phyloP scores from a whole-genome alignment of 2,329 filamentous ascomycete genomes.

The Triangularia verruculosa region DNA sequence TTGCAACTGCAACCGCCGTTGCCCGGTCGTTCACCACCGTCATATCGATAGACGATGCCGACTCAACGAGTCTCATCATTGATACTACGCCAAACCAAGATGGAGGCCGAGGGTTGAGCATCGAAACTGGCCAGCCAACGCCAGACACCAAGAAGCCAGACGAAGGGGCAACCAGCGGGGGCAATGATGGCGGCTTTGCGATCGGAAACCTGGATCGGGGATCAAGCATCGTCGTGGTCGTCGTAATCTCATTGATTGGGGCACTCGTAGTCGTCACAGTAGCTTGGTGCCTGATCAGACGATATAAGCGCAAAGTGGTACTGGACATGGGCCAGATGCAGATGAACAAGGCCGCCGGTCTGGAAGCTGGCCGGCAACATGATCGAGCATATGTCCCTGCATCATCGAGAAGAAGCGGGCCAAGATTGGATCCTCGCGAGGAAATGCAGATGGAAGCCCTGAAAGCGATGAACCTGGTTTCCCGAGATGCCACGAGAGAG shows the following conservation, averaged over 20 bases:
- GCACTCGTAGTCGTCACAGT: conserved; percentile 16
- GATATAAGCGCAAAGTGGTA: conserved; percentile 12
- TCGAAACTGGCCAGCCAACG: not conserved
- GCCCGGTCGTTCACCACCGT: not conserved
- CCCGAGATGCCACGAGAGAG: not conserved
- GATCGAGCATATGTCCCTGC: not conserved
- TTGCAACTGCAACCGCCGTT: conserved; percentile 2
- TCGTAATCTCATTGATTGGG: conserved; percentile 21
- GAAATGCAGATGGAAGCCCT: not conserved
- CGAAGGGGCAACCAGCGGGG: not conserved
- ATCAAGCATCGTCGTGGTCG: conserved; percentile 22
- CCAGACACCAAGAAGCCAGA: conserved; percentile 5
- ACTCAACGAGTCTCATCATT: not conserved
- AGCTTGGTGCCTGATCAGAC: conserved; percentile 19
- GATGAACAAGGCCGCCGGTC: not conserved
- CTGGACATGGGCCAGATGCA: not conserved
- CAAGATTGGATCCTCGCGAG: not conserved
- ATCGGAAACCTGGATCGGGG: conserved; percentile 12
- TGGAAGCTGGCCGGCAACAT: not conserved
- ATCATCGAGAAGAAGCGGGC: not conserved
- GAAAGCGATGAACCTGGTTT: not conserved
- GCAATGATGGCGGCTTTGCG: not conserved
- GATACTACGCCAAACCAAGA: conserved; percentile 1
- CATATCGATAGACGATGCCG: conserved; percentile 1
- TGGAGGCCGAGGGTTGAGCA: not conserved